Base-by-base conservation (phyloP, 768 basidiomycete species). In the Tephrocybe rancida region DNA sequence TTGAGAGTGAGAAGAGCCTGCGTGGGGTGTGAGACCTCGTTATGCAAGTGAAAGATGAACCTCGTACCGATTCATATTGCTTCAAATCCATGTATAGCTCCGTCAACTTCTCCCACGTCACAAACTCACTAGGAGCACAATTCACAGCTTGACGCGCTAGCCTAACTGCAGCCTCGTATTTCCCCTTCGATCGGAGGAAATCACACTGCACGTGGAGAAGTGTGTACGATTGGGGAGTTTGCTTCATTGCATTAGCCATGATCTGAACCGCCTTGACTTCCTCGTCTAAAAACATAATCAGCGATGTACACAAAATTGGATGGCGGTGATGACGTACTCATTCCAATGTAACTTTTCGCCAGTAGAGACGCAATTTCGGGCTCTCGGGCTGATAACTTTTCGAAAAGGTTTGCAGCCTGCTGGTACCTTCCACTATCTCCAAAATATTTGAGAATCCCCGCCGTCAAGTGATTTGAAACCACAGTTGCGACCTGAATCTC, bases 201-300 rank as follows among this genome's bases (percentile, higher is more conserved):
- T 98, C 95, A 65, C 92, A 93, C 69, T 99, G 96, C 2, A 85
- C 89, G 65, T 98, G 97, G 24, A 98, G 82, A 10, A 98, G 81
- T 6, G 95, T 92, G 64, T 98, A 98, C 0, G 93, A 94, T 63
- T 95, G 92, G 0, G 95, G 94, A 13, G 88, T 91, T 54, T 87
- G 80, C 56, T 84, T 83, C 67, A 98, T 86, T 1, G 94, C 93
- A 0, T 80, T 70, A 9, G 90, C 79, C 76, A 98, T 92, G 58
- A 98, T 92, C 59, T 97, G 93, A 2, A 98, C 89, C 6, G 95
- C 97, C 71, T 97, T 98, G 55, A 99, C 95, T 74, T 98, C 97
- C 66, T 98, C 95, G 68, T 98, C 96, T 98, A 65, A 7, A 35
- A 35, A 34, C 34, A 52, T 13, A 22, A 24, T 49, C 9, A 37